Conservation (phyloP, 2,329 filamentous ascomycete genomes). For the Clarireedia monteithiana region DNA sequence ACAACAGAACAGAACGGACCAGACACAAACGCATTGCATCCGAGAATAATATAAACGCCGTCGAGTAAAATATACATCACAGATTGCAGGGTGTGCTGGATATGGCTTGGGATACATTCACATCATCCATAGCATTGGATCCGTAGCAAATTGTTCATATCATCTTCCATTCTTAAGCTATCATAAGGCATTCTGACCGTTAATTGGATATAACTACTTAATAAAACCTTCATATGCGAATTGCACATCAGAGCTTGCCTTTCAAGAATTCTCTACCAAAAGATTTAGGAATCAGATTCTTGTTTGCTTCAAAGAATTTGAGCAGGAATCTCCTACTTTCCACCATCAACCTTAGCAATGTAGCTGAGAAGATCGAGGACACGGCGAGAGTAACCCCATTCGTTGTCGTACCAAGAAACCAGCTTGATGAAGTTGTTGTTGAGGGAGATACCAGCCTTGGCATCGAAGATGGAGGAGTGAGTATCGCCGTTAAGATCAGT, state of each 20-base stretch:
- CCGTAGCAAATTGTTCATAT: neutral
- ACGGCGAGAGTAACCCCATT: constrained; percentile 99
- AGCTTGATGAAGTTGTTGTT: constrained; percentile 99
- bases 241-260: constrained; percentile 24
- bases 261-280: constrained; percentile 27
- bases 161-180: constrained; percentile 9
- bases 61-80: too few species aligned
- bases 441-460: constrained; percentile 96
- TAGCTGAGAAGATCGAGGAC: constrained; percentile 75
- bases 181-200: constrained; percentile 13
- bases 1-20: too few species aligned
- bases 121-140: neutral
- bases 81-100: too few species aligned
- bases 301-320: constrained; percentile 13
- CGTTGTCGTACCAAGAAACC: constrained; percentile 94
- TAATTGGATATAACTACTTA: constrained; percentile 4
- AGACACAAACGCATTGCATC: too few species aligned
- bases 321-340: constrained; percentile 26
- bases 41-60: too few species aligned
- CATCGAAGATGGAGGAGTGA: constrained; percentile 97
- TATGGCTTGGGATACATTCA: too few species aligned
- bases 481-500: constrained; percentile 87
- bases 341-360: constrained; percentile 67
- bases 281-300: constrained; percentile 24
- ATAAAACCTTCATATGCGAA: constrained; percentile 7